Base-by-base conservation (phyloP, 768 basidiomycete species). In the Auricularia cornea region DNA sequence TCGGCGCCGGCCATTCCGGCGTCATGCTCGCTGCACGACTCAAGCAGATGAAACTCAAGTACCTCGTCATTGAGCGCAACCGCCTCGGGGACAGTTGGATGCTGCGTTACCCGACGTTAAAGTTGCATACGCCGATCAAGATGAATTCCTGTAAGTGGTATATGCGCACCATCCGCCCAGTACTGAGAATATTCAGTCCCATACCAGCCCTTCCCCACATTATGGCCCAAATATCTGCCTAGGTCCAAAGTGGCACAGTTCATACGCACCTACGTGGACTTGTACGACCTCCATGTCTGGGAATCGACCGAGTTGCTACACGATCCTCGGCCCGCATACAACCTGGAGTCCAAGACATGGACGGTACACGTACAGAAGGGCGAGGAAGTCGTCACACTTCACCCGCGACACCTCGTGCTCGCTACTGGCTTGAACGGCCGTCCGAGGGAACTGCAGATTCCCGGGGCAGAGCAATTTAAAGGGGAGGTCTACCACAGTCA, bases 221-320 rank as follows among this genome's bases (percentile, higher is more conserved):
- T 68, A 35, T 80, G 78, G 78, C 79, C 79, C 2, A 70, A 69
- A 26, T 81, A 71, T 63, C 77, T 75, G 1, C 77, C 80, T 5
- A 72, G 73, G 18, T 75, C 76, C 63, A 80, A 80, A 65, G 44
- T 81, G 8, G 80, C 79, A 0, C 71, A 77, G 66, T 81, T 78
- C 78, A 61, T 81, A 11, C 77, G 81, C 66, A 70, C 74, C 26
- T 81, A 81, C 63, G 75, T 69, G 1, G 61, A 68, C 6, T 68
- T 70, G 2, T 78, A 78, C 64, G 81, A 81, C 60, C 70, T 81
- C 12, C 68, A 75, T 6, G 72, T 81, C 6, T 82, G 81, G 80
- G 79, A 74, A 16, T 70, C 70, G 32, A 73, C 78, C 3, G 66
- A 67, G 16, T 67, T 74, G 5, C 62, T 74, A 1, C 23, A 18